These are phyloP conservation scores for Paecilomyces sp. DNA, from an alignment of 2,329 filamentous ascomycete genomes.

Conservation along the genomic window DNA sequence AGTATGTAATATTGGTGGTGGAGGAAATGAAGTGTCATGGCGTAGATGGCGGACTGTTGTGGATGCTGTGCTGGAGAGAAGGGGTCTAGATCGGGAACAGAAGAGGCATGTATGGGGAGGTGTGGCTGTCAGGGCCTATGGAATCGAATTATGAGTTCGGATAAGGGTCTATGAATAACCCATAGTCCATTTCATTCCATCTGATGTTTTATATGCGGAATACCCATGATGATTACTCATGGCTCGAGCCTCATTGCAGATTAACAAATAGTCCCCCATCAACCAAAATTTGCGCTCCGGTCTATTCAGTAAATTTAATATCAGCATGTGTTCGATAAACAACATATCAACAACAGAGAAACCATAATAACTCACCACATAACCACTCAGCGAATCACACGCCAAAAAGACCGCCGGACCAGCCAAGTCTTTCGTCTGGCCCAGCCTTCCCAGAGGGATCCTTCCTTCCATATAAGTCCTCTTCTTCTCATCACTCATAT, in stretches of 20 bases:
- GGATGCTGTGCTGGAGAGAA: slow-evolving; percentile 50
- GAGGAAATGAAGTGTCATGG: slow-evolving; percentile 58
- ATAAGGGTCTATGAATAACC: not conserved
- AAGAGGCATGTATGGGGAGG: slow-evolving; percentile 63
- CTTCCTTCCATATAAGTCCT: slow-evolving; percentile 70
- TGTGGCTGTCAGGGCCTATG: slow-evolving; percentile 66
- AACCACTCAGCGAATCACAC: slow-evolving; percentile 68
- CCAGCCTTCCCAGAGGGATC: slow-evolving; percentile 72
- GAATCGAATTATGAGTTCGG: slow-evolving; percentile 12
- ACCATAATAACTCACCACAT: slow-evolving; percentile 47
- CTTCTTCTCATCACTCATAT: slow-evolving; percentile 67
- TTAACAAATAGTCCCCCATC: slow-evolving; percentile 89
- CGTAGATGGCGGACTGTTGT: slow-evolving; percentile 67
- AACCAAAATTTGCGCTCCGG: slow-evolving; percentile 73
- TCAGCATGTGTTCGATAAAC: not conserved
- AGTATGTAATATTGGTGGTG: slow-evolving; percentile 67
- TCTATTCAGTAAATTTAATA: slow-evolving; percentile 32
- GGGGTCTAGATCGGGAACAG: slow-evolving; percentile 51
- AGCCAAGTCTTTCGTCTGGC: slow-evolving; percentile 64
- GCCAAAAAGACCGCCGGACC: slow-evolving; percentile 82
- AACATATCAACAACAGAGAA: not conserved
- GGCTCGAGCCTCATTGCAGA: slow-evolving; percentile 51
- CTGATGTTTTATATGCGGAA: not conserved
- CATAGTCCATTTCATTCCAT: not conserved
- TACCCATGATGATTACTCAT: no score